These are phyloP conservation scores for Colletotrichum tofieldiae DNA, from an alignment of 2,329 filamentous ascomycete genomes.

Conservation along the genomic window DNA sequence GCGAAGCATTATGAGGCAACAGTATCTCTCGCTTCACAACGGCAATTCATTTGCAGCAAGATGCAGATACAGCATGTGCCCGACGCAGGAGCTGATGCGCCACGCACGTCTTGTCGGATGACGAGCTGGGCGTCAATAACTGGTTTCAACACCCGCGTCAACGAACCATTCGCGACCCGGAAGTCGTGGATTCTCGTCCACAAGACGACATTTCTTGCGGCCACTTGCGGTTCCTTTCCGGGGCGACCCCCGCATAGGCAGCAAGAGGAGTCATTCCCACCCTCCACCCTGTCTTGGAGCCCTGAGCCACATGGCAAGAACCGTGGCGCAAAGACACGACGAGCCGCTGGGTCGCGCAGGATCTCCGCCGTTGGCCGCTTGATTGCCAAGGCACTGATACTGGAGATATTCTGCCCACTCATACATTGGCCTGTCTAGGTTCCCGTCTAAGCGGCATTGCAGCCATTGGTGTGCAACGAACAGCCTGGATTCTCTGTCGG, in stretches of 20 bases:
- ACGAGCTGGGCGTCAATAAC: background rate
- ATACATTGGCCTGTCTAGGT: conserved; percentile 2
- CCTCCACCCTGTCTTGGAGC: conserved; percentile 2
- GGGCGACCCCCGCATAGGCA: background rate
- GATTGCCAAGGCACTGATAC: background rate
- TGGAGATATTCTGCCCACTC: conserved; percentile 32
- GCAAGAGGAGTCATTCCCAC: background rate
- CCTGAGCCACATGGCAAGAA: conserved; percentile 10
- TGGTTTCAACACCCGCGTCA: too few species aligned
- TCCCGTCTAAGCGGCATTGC: conserved; percentile 17
- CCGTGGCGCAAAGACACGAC: conserved; percentile 9
- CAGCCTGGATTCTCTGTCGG: conserved; percentile 10
- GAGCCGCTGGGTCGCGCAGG: background rate
- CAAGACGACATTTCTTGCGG: background rate
- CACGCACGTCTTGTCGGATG: background rate
- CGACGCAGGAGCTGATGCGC: background rate
- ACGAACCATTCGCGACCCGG: background rate
- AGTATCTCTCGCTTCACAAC: background rate
- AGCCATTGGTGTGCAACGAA: background rate
- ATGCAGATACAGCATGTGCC: background rate
- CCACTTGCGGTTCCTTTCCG: background rate
- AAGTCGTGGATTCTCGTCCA: background rate
- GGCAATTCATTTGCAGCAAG: conserved; percentile 2
- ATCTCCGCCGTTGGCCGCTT: conserved; percentile 5
- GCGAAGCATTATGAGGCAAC: background rate